These are phyloP conservation scores for Sisymbrium irio DNA, from an alignment of 345 rosid genomes.

Conservation along the genomic window DNA sequence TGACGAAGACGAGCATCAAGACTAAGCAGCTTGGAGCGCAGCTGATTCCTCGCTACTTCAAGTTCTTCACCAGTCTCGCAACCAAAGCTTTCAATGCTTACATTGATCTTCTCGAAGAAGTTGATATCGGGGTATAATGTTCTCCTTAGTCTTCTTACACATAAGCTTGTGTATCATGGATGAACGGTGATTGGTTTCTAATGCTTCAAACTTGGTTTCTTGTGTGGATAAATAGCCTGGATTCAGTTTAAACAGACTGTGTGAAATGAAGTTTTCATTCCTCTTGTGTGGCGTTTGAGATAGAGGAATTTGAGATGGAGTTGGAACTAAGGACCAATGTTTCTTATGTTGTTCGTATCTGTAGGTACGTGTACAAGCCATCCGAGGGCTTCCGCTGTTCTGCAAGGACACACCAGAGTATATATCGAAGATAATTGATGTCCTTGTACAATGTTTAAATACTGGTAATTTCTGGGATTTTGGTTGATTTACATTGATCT, in stretches of 20 bases:
- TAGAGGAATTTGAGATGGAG: background rate
- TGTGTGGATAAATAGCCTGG: background rate
- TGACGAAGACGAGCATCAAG: slow-evolving; percentile 61
- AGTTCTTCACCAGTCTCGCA: slow-evolving; percentile 73
- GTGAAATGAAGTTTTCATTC: background rate
- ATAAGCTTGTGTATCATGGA: background rate
- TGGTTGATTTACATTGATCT: background rate
- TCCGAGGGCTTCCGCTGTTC: slow-evolving; percentile 77
- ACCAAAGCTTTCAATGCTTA: slow-evolving; percentile 60
- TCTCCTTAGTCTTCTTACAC: background rate
- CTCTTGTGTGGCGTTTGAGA: background rate
- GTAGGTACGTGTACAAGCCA: slow-evolving; percentile 82
- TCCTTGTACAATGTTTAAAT: slow-evolving; percentile 58
- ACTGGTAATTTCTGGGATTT: slow-evolving; percentile 43
- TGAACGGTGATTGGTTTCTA: background rate
- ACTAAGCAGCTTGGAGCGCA: slow-evolving; percentile 89
- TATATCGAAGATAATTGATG: slow-evolving; percentile 62
- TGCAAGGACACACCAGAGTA: slow-evolving; percentile 74
- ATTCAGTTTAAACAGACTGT: background rate
- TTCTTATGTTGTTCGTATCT: background rate
- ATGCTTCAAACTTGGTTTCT: background rate
- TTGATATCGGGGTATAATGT: slow-evolving; percentile 64
- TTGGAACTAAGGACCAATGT: background rate
- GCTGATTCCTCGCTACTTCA: slow-evolving; percentile 88
- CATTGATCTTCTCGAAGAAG: slow-evolving; percentile 79